Evolutionary conservation across 371 early-diverging fungal genomes (phyloP).

Genomic region (Lichtheimia corymbifera): DNA sequence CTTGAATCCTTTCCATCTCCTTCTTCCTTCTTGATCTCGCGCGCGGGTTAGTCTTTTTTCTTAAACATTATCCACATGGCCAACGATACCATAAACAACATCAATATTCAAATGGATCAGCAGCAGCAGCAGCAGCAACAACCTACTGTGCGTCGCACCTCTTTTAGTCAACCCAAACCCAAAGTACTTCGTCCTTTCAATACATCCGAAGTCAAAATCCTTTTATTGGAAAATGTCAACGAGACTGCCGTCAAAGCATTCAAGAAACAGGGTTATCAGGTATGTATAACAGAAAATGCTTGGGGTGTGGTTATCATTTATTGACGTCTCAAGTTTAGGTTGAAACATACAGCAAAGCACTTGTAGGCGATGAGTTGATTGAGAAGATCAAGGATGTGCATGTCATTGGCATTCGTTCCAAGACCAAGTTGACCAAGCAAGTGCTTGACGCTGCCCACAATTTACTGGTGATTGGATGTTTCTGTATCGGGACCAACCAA

Average conservation of each 20-base stretch:
- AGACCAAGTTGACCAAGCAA: conserved; percentile 90
- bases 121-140: background rate
- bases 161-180: conserved; percentile 26
- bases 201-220: conserved; percentile 74
- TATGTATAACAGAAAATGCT: conserved; percentile 47
- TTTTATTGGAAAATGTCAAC: conserved; percentile 92
- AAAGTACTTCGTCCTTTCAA: conserved; percentile 68
- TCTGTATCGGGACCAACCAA: conserved; percentile 98
- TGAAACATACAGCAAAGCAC: conserved; percentile 86
- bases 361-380: conserved; percentile 82
- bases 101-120: too few species aligned
- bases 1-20: too few species aligned
- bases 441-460: conserved; percentile 88
- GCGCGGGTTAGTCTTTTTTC: background rate
- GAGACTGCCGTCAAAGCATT: conserved; percentile 83
- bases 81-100: conserved; percentile 11
- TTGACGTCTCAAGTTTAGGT: conserved; percentile 53
- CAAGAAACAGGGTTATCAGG: conserved; percentile 89
- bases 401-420: conserved; percentile 91
- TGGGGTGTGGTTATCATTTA: background rate
- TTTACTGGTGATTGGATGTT: conserved; percentile 92
- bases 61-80: conserved; percentile 14
- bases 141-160: conserved; percentile 15
- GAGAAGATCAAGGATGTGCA: conserved; percentile 94
- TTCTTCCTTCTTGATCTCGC: background rate